These are phyloP conservation scores for Funneliformis caledonium DNA, from an alignment of 371 early-diverging fungal species.

Conservation along the genomic window DNA sequence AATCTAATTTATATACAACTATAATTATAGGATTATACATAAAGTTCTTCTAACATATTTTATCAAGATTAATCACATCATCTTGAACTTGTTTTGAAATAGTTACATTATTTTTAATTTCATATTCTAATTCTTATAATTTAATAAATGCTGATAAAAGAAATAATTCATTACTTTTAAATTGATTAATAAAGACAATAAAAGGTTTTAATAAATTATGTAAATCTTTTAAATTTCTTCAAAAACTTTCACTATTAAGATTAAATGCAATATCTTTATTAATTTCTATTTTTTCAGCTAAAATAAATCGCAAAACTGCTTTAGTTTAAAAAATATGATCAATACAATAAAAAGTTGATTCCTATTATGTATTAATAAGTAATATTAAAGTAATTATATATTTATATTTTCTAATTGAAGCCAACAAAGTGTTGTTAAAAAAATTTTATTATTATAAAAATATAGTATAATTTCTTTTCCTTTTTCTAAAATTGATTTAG, in stretches of 20 bases:
- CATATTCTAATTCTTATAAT: background rate
- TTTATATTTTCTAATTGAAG: background rate
- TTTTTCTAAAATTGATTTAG: background rate
- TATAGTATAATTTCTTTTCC: background rate
- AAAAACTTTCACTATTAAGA: background rate
- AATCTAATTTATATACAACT: background rate
- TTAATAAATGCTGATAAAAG: background rate
- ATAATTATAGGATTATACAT: background rate
- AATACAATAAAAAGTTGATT: background rate
- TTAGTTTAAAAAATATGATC: constrained; percentile 3
- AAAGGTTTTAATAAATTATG: background rate
- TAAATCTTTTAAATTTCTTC: background rate
- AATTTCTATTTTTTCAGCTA: background rate
- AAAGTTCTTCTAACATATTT: background rate
- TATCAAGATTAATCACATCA: background rate
- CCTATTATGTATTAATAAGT: background rate
- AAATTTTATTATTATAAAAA: background rate
- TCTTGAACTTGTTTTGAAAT: too few relatives aligned
- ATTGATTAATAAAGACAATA: background rate
- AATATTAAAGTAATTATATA: background rate
- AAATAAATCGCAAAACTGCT: background rate
- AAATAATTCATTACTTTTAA: background rate
- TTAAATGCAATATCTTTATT: too few relatives aligned
- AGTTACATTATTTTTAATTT: too few relatives aligned
- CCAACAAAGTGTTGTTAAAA: background rate